Base-by-base conservation (phyloP, 2,329 filamentous ascomycete genomes). In the Aspergillus bombycis region DNA sequence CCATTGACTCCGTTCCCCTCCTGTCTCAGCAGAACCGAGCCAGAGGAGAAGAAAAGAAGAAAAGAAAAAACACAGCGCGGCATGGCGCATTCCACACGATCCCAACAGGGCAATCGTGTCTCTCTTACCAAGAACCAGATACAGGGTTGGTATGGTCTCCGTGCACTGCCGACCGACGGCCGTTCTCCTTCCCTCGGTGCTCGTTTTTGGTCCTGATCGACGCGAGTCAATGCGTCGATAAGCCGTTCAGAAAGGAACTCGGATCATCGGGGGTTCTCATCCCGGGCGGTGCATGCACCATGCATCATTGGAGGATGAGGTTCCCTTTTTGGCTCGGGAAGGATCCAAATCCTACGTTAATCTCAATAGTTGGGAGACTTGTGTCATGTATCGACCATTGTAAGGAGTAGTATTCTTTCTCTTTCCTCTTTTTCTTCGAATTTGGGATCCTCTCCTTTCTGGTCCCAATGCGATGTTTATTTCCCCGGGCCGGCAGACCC, bases 21-120 rank as follows among this genome's bases (percentile, higher is more conserved):
- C 23, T 23, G 66, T 66, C 70, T 68, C 68, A 70, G 60, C 61
- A 66, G n/a, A n/a, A 34, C 58, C 58, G 6, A 48, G 45, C 48
- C 16, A 41, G 38, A 41, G 36, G 6, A 19, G 12, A 7, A 4
- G 19, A 46, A 23, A 46, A 16, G 23, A 12, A 5, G 10, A 21
- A 43, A 21, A 11, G 14, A 46, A 46, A 46, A 12, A 46, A 23
- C 21, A 45, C 19, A 45, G 14, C 34, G 34, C 34, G 34, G 12
- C 2, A 36, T 5, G 12, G 12, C 4, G 7, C 43, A 46, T 46
- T 41, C 38, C 38, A 41, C 16, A 41, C 7, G 8, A 9, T 41
- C 16, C 16, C 38, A 41, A 36, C 16, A 36, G 5, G 34, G 34
- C 14, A 16, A 36, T 36, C 14, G 34, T 36, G 34, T 16, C 34